Percentiles rank a stretch among this genome's conserved stretches.
These are phyloP conservation scores for Populus nigra DNA, from an alignment of 345 rosid species.

Conservation along the genomic window DNA sequence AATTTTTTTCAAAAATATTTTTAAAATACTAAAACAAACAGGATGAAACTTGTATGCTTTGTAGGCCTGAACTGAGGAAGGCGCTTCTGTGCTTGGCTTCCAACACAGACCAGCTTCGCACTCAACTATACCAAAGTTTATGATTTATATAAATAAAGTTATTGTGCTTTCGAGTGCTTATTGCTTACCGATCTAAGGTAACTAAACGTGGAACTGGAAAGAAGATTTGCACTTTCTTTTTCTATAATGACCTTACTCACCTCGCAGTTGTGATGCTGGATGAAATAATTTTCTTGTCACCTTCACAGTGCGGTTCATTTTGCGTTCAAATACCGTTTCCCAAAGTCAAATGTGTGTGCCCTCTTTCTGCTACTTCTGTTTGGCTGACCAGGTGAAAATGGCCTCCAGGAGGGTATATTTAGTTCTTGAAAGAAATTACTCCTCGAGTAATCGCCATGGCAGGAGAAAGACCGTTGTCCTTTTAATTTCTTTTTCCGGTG, in stretches of 20 bases:
- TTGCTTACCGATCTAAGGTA: background rate
- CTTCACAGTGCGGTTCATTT: background rate
- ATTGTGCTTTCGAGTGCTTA: background rate
- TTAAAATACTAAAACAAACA: too few relatives aligned
- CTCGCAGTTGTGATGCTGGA: background rate
- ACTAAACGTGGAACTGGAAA: background rate
- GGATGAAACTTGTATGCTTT: background rate
- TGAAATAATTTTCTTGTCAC: background rate
- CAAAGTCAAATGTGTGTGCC: background rate
- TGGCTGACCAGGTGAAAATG: background rate
- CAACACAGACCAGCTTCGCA: constrained; percentile 55
- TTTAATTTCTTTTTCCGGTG: background rate
- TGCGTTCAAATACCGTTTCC: background rate
- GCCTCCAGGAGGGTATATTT: background rate
- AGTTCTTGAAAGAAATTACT: background rate
- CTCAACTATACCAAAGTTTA: constrained; percentile 35
- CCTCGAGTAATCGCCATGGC: background rate
- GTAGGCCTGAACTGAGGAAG: constrained; percentile 19
- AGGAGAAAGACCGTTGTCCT: background rate
- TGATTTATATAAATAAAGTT: background rate
- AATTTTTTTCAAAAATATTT: too few relatives aligned
- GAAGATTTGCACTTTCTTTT: background rate
- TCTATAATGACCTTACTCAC: background rate
- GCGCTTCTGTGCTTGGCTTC: constrained; percentile 36
- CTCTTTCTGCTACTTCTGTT: background rate